Evolutionary conservation across 495 filamentous ascomycete genomes (phyloP), one percentile per base, ranked within the genome.

Genomic region (Daldinia concentrica): DNA sequence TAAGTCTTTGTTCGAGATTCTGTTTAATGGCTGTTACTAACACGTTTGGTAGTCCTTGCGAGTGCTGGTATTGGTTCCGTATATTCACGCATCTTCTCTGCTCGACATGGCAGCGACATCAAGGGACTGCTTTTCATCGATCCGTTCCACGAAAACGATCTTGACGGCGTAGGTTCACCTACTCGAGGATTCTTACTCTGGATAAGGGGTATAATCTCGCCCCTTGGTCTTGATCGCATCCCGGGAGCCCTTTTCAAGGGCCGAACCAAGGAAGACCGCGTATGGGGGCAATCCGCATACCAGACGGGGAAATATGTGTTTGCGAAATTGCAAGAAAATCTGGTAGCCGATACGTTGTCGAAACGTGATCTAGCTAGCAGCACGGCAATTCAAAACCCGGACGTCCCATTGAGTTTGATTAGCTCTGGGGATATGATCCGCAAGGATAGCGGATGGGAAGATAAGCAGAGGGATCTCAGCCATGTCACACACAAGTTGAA

Each of bases 301-400:
- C 92, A 96, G 78, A 86, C 83, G 15, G 94, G 91, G 14, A 92
- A 90, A 68, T 90, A 86, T 73, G 90, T 98, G 76, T 95, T 93
- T 74, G 91, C 93, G 4, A 93, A 94, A 76, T 83, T 99, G 37
- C 95, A 99, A 79, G 95, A 99, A 82, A 95, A 91, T 62, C 82
- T 98, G 1, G 93, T 97, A 19, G 95, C 94, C 9, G 84, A 89
- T 62, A 90, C 90, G 2, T 86, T 98, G 58, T 93, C 93, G 17
- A 90, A 88, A 69, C 91, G 90, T 26, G 95, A 99, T 70, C 87
- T 97, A 24, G 83, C 84, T 45, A 90, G 89, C 41, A 91, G 93
- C 51, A 82, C 89, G 37, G 88, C 88, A 48, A 95, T 98, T 54
- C 92, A 97, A 78, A 84, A 85, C 74, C 79, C 80, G n/a, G 82